phyloP scores from a whole-genome alignment of 2,329 filamentous ascomycete species.

The Nemania serpens region DNA sequence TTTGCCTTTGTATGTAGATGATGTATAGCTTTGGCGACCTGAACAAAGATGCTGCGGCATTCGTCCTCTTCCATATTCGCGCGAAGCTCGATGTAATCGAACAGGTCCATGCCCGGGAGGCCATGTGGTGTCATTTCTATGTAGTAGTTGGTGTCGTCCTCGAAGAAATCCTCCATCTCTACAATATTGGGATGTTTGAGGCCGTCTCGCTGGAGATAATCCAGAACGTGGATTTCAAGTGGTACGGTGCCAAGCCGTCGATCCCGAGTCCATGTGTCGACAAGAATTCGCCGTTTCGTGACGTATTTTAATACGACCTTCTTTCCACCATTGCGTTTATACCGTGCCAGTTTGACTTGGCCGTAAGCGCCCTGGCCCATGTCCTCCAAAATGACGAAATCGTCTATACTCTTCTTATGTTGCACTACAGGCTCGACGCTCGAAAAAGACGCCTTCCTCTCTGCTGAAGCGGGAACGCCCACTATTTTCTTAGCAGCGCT shows the following conservation, averaged over 20 bases:
- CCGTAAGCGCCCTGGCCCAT: slow-evolving; percentile 99
- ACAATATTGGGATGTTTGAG: slow-evolving; percentile 71
- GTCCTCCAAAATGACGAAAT: slow-evolving; percentile 92
- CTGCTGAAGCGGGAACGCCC: slow-evolving; percentile 39
- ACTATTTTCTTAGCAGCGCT: slow-evolving; percentile 60
- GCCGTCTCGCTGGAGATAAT: slow-evolving; percentile 81
- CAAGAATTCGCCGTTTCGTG: slow-evolving; percentile 92
- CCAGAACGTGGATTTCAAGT: slow-evolving; percentile 93
- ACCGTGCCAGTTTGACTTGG: slow-evolving; percentile 91
- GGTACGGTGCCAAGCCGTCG: slow-evolving; percentile 91
- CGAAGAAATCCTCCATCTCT: slow-evolving; percentile 75
- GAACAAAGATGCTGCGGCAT: slow-evolving; percentile 91
- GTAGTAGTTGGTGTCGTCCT: slow-evolving; percentile 91
- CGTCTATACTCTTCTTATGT: slow-evolving; percentile 81
- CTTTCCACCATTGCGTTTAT: slow-evolving; percentile 74
- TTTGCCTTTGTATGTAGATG: slow-evolving; percentile 89
- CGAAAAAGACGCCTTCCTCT: slow-evolving; percentile 38
- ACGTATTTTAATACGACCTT: slow-evolving; percentile 98
- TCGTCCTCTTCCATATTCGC: slow-evolving; percentile 96
- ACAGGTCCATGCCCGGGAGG: slow-evolving; percentile 95
- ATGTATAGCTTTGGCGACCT: slow-evolving; percentile 86
- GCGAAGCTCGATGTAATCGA: slow-evolving; percentile 96
- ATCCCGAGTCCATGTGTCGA: slow-evolving; percentile 98
- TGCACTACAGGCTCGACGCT: slow-evolving; percentile 45
- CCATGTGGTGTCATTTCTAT: slow-evolving; percentile 98